Evolutionary conservation across 2,329 filamentous ascomycete genomes (phyloP), one percentile per base, ranked within the genome.

Genomic region (Xylariaceae sp.): DNA sequence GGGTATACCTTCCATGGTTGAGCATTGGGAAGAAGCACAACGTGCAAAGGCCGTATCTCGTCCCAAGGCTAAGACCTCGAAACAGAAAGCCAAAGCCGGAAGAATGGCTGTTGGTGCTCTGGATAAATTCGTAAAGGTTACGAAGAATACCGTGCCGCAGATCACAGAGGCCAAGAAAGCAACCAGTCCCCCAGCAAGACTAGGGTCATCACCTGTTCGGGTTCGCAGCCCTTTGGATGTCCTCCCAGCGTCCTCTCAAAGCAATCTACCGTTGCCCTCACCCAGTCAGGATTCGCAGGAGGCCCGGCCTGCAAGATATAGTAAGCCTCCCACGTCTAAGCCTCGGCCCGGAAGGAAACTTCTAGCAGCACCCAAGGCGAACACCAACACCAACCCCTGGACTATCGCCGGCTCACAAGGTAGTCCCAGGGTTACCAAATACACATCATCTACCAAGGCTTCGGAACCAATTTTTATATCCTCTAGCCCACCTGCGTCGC

Each of bases 1-100:
- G 2, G 89, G 89, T 0, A 80, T 87, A 52, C 89, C 89, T 3
- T 74, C 86, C 2, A 83, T 83, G 24, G 82, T 90, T 0, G 79
- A 87, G 61, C 82, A 84, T 37, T 93, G 88, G 82, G 83, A 90
- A 41, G 71, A 67, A 24, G 65, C 67, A 23, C 73, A 75, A 44
- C 68, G 69, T 14, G 58, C 65, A 16, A 78, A 78, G 47, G 36
- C 53, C 12, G 24, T 49, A 8, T 37, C 61, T 40, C 67, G 63
- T 5, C 64, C 67, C 26, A 65, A 64, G 29, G 45, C 65, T 2
- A 74, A 67, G 45, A 46, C 62, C 3, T 56, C 67, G 31, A 69
- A 19, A 17, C 24, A 37, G n/a, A 64, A 58, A 21, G 43, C 49
- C 36, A 69, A 70, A 48, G 8, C 47, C 58, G 56, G 51, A 61